Base-by-base conservation (phyloP, 768 basidiomycete species). In the Macrolepiota albuminosa region DNA sequence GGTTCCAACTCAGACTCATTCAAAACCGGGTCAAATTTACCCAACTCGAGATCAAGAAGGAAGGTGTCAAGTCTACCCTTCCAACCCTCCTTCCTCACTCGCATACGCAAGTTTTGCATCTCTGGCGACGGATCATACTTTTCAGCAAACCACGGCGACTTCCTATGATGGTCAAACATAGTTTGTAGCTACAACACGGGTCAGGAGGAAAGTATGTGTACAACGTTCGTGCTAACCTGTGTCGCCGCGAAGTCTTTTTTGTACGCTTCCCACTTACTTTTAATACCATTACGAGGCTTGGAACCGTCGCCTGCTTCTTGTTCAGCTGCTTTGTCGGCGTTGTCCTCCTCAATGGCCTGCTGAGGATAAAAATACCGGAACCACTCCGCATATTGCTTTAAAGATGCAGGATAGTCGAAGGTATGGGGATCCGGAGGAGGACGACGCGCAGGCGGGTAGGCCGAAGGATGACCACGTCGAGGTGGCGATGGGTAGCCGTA, bases 111-210 rank as follows among this genome's bases (percentile, higher is more conserved):
- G 57, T 81, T 79, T 57, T 83, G 81, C 69, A 82, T 84, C 66
- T 92, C 88, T 54, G 84, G 78, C 45, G 85, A 74, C 58, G 89
- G 89, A 62, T 94, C 92, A 77, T 98, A 98, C 73, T 93, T 92
- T 80, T 98, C 95, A 58, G 86, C 84, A 78, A 97, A 98, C 95
- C 95, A 98, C 14, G 93, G 89, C n/a, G 92, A 93, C 69, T 89
- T 88, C 75, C 87, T 85, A 78, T 98, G 95, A 74, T 93, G 90
- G 37, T 97, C 90, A 81, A 93, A 97, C 83, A 98, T 89, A 59
- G 90, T 89, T 79, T 93, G 92, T 69, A 96, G 85, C 95, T 98
- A 82, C 71, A 81, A 76, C 74, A 68, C 61, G 66, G 51, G 65
- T 68, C 67, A 74, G 63, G 52, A 58, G 63, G 49, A 51, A 63